Evolutionary conservation across 2,329 filamentous ascomycete genomes (phyloP), one percentile per base, ranked within the genome.

Genomic region (Fusarium caatingaense): DNA sequence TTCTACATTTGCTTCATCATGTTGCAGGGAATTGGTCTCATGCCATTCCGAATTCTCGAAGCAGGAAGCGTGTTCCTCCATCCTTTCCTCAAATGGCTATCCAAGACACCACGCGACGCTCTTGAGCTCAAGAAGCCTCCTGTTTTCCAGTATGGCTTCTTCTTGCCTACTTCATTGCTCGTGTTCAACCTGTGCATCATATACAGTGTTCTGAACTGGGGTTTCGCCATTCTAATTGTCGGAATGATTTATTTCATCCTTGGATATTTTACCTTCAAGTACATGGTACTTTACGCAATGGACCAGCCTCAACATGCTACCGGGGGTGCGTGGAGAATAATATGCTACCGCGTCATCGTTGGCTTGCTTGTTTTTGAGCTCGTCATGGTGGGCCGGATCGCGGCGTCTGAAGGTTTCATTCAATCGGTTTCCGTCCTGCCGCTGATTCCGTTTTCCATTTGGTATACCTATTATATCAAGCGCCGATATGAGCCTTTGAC

Each of bases 241-340:
- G 96, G 96, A 6, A 83, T 95, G 50, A 83, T 93, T 15, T 99
- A 97, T 80, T 97, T 97, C 74, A 78, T 88, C 21, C 87, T 97
- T 16, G 94, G 94, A 21, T 92, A 93, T 78, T 95, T 95, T 77
- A 92, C 93, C 32, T 97, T 97, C 87, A 98, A 98, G 79, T 99
- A 99, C 81, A 97, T 99, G 83, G 85, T 99, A 7, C 86, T 99
- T 7, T 99, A 99, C 79, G 94, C 96, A 32, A 99, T 99, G 96
- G 94, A 98, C 75, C 95, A 98, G 78, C 92, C 93, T 18, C 93
- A 97, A 76, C 94, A 97, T 77, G 93, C 94, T 18, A 98, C 95
- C 0, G 97, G 97, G 21, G 90, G 92, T 66, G 94, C 94, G 7
- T 99, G 96, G 96, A 91, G 92, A 50, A 97, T 99, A 87, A 97